These are phyloP conservation scores for Lasiodiplodia theobromae DNA, from an alignment of 2,329 filamentous ascomycete genomes.

Conservation along the genomic window DNA sequence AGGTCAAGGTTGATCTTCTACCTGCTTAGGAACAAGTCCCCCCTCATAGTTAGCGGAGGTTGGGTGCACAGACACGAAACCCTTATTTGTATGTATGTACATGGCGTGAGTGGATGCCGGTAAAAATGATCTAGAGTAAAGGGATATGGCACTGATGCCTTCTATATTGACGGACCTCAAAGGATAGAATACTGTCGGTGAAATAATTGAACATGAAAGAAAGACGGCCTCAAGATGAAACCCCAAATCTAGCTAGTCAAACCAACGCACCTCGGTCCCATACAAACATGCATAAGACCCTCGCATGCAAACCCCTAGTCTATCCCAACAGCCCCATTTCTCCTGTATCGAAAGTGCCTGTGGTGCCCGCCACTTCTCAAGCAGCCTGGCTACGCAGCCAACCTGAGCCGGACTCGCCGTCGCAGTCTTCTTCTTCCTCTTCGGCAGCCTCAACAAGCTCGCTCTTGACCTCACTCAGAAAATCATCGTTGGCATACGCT, in stretches of 20 bases:
- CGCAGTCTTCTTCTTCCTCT: not conserved
- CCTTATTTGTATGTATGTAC: too few species aligned
- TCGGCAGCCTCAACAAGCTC: not conserved
- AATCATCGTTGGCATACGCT: conserved; percentile 41
- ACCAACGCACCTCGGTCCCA: not conserved
- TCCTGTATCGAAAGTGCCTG: too few species aligned
- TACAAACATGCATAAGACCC: not conserved
- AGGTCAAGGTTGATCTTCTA: not conserved
- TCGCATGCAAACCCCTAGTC: not conserved
- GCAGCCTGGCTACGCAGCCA: not conserved
- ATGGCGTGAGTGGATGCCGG: too few species aligned
- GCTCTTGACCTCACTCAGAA: conserved; percentile 36
- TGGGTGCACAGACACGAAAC: too few species aligned
- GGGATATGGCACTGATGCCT: too few species aligned
- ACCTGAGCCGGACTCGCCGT: too few species aligned
- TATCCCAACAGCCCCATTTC: too few species aligned
- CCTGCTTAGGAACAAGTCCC: not conserved
- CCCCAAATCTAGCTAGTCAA: not conserved
- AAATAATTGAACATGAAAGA: not conserved
- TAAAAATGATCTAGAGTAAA: too few species aligned
- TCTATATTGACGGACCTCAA: too few species aligned
- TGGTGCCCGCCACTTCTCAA: too few species aligned
- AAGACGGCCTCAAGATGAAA: not conserved
- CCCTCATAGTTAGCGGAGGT: too few species aligned
- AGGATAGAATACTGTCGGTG: too few species aligned